phyloP scores from a whole-genome alignment of 176 grass and related monocot species.

The Puccinellia tenuiflora region DNA sequence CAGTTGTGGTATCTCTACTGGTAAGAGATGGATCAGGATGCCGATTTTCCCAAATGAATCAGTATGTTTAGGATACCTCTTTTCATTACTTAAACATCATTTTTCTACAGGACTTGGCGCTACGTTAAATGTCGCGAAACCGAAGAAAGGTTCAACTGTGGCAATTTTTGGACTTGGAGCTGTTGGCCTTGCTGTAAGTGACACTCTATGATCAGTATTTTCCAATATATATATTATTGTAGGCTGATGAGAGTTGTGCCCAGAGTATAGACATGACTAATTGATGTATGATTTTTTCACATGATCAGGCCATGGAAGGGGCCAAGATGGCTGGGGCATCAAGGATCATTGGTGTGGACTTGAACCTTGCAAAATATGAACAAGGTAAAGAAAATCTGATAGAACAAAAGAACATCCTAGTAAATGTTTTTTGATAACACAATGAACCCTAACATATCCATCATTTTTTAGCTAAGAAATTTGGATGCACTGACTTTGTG shows the following conservation, averaged over 20 bases:
- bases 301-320: constrained; percentile 72
- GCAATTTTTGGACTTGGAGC: constrained; percentile 79
- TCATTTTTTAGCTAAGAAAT: constrained; percentile 57
- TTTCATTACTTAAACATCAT: neutral
- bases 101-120: constrained; percentile 53
- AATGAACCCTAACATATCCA: neutral
- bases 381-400: constrained; percentile 33
- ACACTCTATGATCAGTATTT: neutral
- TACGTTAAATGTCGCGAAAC: constrained; percentile 72
- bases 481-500: constrained; percentile 77
- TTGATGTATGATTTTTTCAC: neutral
- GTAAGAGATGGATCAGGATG: constrained; percentile 5
- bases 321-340: constrained; percentile 64
- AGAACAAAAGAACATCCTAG: neutral
- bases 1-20: constrained; percentile 68
- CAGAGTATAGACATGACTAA: neutral
- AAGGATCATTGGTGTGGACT: constrained; percentile 78
- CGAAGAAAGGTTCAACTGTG: constrained; percentile 45
- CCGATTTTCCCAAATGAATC: neutral
- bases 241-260: neutral
- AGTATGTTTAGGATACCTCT: neutral
- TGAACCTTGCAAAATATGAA: constrained; percentile 68
- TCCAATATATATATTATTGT: neutral
- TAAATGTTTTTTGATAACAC: neutral
- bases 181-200: constrained; percentile 74